phyloP scores from a whole-genome alignment of 2,329 filamentous ascomycete species.

The Penicillium sp. region DNA sequence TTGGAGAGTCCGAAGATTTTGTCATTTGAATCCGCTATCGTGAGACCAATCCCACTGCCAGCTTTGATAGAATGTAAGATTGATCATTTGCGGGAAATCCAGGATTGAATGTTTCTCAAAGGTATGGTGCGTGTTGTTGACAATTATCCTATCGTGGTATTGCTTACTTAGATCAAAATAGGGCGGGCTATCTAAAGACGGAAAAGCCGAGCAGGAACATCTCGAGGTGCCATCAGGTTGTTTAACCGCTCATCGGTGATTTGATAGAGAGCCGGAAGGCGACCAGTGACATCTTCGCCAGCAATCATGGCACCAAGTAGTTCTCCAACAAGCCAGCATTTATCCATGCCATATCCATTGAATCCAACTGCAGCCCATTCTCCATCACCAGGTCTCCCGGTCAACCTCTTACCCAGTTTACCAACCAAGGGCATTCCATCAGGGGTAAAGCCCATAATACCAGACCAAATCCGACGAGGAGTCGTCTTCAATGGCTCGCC shows the following conservation, averaged over 20 bases:
- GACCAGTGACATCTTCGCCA: conserved; percentile 8
- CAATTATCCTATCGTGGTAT: background rate
- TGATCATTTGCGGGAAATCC: background rate
- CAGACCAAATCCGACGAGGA: conserved; percentile 13
- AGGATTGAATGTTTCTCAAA: background rate
- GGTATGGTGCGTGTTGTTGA: background rate
- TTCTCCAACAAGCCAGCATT: conserved; percentile 13
- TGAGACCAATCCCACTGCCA: background rate
- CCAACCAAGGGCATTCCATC: conserved; percentile 12
- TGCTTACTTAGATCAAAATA: background rate
- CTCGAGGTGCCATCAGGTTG: conserved; percentile 4
- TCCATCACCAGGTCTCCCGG: conserved; percentile 4
- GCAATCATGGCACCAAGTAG: conserved; percentile 9
- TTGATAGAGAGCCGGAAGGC: conserved; percentile 8
- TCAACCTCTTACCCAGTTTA: background rate
- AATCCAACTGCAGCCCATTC: conserved; percentile 13
- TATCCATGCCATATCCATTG: conserved; percentile 13
- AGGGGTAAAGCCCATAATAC: conserved; percentile 12
- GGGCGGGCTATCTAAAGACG: background rate
- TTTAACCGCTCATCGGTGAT: conserved; percentile 9
- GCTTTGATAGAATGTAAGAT: background rate
- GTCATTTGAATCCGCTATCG: background rate
- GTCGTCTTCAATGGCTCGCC: background rate
- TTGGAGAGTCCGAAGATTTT: background rate
- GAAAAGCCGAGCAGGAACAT: conserved; percentile 10